A percentile compares a stretch with the other conserved stretches of the same genome.
phyloP scores from a whole-genome alignment of 2,329 filamentous ascomycete species.

The Lachnellula occidentalis region DNA sequence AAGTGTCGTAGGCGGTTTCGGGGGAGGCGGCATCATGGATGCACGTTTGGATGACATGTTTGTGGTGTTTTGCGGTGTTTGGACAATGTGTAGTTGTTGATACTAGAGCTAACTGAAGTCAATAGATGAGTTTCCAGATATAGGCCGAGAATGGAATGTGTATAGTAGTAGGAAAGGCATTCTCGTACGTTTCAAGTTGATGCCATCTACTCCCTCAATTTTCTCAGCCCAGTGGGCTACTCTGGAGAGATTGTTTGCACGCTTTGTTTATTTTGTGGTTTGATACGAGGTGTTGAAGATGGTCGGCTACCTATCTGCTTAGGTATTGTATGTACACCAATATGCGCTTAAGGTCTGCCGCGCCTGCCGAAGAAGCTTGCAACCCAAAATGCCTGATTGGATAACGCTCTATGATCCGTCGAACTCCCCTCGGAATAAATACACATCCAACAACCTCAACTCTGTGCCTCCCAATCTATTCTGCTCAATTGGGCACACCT shows the following conservation, averaged over 20 bases:
- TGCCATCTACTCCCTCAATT: constrained; percentile 17
- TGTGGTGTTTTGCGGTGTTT: neutral
- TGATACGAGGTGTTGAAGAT: neutral
- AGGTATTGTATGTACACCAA: no score
- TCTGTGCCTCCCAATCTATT: constrained; percentile 11
- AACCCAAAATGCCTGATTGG: neutral
- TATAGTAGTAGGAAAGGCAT: constrained; percentile 2
- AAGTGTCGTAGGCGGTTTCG: constrained; percentile 56
- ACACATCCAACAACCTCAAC: constrained; percentile 17
- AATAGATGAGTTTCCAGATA: neutral
- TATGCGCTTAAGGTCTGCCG: no score
- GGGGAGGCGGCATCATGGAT: constrained; percentile 47
- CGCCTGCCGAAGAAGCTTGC: neutral
- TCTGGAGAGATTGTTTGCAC: neutral
- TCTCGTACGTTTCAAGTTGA: constrained; percentile 13
- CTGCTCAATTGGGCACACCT: constrained; percentile 32
- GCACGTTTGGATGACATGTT: constrained; percentile 29
- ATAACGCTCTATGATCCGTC: neutral
- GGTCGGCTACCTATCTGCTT: neutral
- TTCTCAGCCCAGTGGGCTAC: neutral
- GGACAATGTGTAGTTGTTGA: neutral
- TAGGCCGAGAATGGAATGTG: neutral
- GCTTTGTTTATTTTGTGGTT: neutral
- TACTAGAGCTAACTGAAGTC: constrained; percentile 1
- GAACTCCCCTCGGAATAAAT: neutral